Evolutionary conservation across 2,329 filamentous ascomycete genomes (phyloP), one percentile per base, ranked within the genome.

Genomic region (Monosporascus cannonballus): DNA sequence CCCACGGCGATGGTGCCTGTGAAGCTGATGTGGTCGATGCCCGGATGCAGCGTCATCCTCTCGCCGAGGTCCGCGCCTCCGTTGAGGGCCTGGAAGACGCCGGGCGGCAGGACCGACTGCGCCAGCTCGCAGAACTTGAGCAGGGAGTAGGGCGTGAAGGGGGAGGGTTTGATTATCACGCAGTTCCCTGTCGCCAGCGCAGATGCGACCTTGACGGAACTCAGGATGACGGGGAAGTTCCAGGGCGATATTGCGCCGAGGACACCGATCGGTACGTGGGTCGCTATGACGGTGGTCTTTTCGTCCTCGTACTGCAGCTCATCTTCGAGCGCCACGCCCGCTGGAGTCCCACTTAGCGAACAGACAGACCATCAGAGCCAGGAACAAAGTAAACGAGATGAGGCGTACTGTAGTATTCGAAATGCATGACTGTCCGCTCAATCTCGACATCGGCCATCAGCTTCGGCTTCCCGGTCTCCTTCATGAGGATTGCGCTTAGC

Each of bases 141-240:
- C 30, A 72, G 71, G 45, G 71, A 68, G 64, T 76, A 80, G 6
- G 75, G 80, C 34, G 77, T 83, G 68, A 74, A 83, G 39, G 73
- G 81, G 0, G 80, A 84, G 0, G 81, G 79, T 61, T 81, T 81
- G 55, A 83, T 73, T 57, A 83, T 81, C 20, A 82, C 68, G 5
- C 72, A 69, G 63, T 81, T 81, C 14, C 79, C 79, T 0, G 79
- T 77, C 11, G 79, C 65, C 2, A 83, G 61, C 1, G 78, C 75
- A 0, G 77, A 69, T 1, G 65, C 70, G 22, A 83, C 69, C 64
- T 84, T 84, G 47, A 77, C 69, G 49, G 73, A 71, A 14, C 73
- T 71, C 1, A 77, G 67, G 51, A 75, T 69, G 27, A 77, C 58
- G 1, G 75, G 75, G 58, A 76, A 84, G 63, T 85, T 85, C 81